Conservation (phyloP, 805 yeast species). For the Pichia membranifaciens region DNA sequence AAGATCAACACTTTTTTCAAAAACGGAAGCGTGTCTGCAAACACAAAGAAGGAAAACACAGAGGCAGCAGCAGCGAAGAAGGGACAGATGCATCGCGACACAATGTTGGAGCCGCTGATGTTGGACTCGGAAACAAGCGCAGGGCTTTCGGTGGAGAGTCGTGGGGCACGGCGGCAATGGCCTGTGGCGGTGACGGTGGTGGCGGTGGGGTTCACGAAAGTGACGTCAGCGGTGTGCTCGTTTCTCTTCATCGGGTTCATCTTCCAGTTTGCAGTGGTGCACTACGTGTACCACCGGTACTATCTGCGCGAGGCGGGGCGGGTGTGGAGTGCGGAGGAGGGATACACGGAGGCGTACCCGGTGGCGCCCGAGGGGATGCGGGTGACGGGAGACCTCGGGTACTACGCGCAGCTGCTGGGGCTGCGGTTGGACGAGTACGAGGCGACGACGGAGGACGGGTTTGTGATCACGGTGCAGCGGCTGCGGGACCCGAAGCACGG, state of each 20-base stretch:
- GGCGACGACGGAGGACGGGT: constrained; percentile 76
- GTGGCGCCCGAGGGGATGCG: constrained; percentile 23
- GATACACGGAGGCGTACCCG: constrained; percentile 20
- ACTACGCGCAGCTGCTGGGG: constrained; percentile 60
- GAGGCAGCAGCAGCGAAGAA: too few relatives aligned
- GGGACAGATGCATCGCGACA: not conserved
- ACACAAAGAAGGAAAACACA: too few relatives aligned
- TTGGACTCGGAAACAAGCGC: not conserved
- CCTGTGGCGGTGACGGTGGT: not conserved
- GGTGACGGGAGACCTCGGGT: constrained; percentile 40
- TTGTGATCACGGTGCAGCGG: constrained; percentile 51
- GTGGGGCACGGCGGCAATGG: not conserved
- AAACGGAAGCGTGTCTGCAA: too few relatives aligned
- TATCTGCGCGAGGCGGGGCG: not conserved
- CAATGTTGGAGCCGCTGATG: not conserved
- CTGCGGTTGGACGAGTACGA: constrained; percentile 53
- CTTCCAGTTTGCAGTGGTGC: constrained; percentile 5
- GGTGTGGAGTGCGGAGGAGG: not conserved
- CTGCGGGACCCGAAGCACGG: constrained; percentile 45
- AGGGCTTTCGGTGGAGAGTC: not conserved
- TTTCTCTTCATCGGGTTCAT: constrained; percentile 11
- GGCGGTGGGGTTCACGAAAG: not conserved
- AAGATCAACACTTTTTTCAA: too few relatives aligned
- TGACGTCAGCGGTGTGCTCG: constrained; percentile 6
- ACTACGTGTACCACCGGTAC: constrained; percentile 2